Evolutionary conservation across 164 flowering plant species (phyloP), one percentile per base, ranked within the genome.

Genomic region (Liquidambar formosana): DNA sequence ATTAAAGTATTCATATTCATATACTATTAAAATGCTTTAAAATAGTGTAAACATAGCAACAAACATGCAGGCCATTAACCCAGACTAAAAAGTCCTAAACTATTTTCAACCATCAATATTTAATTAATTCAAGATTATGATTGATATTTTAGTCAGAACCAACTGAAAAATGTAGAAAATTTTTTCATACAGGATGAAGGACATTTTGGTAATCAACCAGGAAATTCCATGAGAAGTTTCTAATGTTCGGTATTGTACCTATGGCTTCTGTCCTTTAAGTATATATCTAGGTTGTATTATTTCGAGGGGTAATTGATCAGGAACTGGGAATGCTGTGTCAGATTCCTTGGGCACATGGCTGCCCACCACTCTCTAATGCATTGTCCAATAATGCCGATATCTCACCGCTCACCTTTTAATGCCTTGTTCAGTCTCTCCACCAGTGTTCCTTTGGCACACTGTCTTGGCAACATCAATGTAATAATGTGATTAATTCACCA

Each of bases 301-400:
- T 38, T 23, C 13, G 10, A 8, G 22, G 23, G 28, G 23, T 15
- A 54, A 54, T n/a, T 54, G n/a, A n/a, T n/a, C 12, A 19, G n/a
- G 23, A 54, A 22, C 23, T 22, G n/a, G n/a, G 27, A 18, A n/a
- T 18, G 22, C 1, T 61, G 28, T 41, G 63, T 41, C 47, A 38
- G 63, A 61, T 61, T 61, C 63, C 63, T 61, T 38, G 38, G 47
- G 63, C 63, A 61, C 63, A 61, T 38, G 63, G 47, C 46, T 33
- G 63, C 41, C 61, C 61, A 58, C 61, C 61, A 58, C 4, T 49
- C n/a, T 58, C 15, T 15, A 0, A n/a, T 58, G 61, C n/a, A 58
- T 27, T 58, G 61, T 58, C 61, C 12, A 26, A 0, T 18, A 11
- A n/a, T 58, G 61, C 43, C 43, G 15, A 9, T 58, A 23, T 27